Evolutionary conservation across 495 filamentous ascomycete species (phyloP).

Genomic region (Daldinia childiae): DNA sequence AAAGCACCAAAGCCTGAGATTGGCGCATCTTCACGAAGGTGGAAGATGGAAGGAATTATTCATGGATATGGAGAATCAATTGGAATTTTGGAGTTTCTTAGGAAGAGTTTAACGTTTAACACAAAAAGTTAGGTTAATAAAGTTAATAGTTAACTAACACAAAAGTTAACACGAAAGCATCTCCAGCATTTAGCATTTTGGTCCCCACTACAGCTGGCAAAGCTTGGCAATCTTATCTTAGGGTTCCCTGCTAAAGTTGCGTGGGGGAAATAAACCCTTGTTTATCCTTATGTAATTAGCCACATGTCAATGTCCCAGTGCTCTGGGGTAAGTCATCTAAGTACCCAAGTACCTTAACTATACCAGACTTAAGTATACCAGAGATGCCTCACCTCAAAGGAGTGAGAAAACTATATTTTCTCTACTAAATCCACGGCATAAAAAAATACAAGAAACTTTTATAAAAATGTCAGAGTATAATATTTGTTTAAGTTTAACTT

Average conservation of each 20-base stretch:
- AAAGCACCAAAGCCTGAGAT: slow-evolving; percentile 47
- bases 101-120: background rate
- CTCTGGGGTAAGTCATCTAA: background rate
- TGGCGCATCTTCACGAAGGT: slow-evolving; percentile 41
- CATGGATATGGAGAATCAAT: background rate
- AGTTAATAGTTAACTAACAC: background rate
- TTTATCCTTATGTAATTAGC: background rate
- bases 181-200: background rate
- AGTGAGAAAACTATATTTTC: too few species aligned
- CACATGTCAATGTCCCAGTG: background rate
- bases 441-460: too few species aligned
- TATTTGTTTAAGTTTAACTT: too few species aligned
- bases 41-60: background rate
- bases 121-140: too few species aligned
- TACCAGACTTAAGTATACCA: background rate
- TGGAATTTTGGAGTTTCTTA: background rate
- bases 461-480: too few species aligned
- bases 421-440: too few species aligned
- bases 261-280: background rate
- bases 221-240: slow-evolving; percentile 2
- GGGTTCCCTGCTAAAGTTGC: background rate
- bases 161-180: slow-evolving; percentile 1
- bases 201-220: slow-evolving; percentile 4
- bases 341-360: background rate
- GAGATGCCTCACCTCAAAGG: too few species aligned